Conservation (phyloP, 768 basidiomycete genomes). For the Macrolepiota albuminosa region DNA sequence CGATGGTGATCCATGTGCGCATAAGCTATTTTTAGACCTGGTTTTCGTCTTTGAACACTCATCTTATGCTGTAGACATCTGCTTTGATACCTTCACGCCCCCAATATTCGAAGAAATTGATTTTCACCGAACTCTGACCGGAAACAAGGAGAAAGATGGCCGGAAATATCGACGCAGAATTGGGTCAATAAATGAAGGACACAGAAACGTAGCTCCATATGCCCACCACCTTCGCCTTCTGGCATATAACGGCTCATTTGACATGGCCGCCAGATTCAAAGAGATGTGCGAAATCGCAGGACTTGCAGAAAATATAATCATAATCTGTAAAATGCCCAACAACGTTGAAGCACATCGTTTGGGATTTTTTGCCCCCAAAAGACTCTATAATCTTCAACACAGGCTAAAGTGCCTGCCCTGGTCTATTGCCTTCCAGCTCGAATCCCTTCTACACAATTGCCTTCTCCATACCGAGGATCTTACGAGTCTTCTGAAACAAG, state of each 20-base stretch:
- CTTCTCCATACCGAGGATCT: slow-evolving; percentile 60
- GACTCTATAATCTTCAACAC: slow-evolving; percentile 39
- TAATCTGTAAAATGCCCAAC: slow-evolving; percentile 24
- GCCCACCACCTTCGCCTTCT: slow-evolving; percentile 66
- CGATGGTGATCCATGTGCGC: slow-evolving; percentile 64
- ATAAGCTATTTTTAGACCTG: slow-evolving; percentile 1
- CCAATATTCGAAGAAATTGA: slow-evolving; percentile 58
- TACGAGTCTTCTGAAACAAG: slow-evolving; percentile 33
- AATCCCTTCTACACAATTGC: slow-evolving; percentile 60
- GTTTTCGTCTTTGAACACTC: slow-evolving; percentile 3
- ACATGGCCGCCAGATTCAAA: slow-evolving; percentile 47
- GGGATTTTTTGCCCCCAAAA: slow-evolving; percentile 46
- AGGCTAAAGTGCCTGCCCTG: slow-evolving; percentile 50
- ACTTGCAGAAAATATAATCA: slow-evolving; percentile 29
- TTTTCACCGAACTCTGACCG: slow-evolving; percentile 48
- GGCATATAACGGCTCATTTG: slow-evolving; percentile 43
- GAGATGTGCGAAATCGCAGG: slow-evolving; percentile 49
- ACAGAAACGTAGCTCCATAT: slow-evolving; percentile 59
- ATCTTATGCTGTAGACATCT: slow-evolving; percentile 41
- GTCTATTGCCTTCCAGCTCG: slow-evolving; percentile 74
- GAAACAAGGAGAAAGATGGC: slow-evolving; percentile 32
- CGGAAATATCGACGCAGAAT: slow-evolving; percentile 54
- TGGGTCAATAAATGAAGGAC: slow-evolving; percentile 52
- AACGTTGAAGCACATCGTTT: slow-evolving; percentile 45
- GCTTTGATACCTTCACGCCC: slow-evolving; percentile 64